These are phyloP conservation scores for Aspergillus aculeatinus DNA, from an alignment of 2,329 filamentous ascomycete species.

Conservation along the genomic window DNA sequence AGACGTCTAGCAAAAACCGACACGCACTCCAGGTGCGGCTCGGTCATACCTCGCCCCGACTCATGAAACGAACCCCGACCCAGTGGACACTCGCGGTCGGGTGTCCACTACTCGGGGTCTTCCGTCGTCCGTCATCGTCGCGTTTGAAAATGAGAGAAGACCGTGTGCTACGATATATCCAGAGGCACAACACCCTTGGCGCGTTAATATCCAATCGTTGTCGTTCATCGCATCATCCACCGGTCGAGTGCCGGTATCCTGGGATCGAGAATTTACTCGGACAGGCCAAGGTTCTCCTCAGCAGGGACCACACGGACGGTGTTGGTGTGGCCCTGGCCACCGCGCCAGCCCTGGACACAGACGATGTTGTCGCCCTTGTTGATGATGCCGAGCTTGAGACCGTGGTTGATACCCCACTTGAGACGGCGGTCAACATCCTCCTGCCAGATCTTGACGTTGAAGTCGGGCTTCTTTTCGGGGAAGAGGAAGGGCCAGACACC, in stretches of 20 bases:
- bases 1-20: conserved; percentile 1
- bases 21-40: conserved; percentile 7
- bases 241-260: conserved; percentile 4
- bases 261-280: conserved; percentile 28
- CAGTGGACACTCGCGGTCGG: conserved; percentile 6
- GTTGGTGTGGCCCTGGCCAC: conserved; percentile 68
- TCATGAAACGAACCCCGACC: conserved; percentile 6
- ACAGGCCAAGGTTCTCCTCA: conserved; percentile 45
- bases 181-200: conserved; percentile 12
- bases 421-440: conserved; percentile 97
- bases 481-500: conserved; percentile 98
- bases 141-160: conserved; percentile 10
- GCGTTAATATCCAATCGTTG: conserved; percentile 18
- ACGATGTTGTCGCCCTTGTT: conserved; percentile 72
- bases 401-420: conserved; percentile 92
- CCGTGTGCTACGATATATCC: conserved; percentile 17
- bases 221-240: conserved; percentile 19
- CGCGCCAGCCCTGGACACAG: conserved; percentile 68
- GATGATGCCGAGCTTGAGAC: conserved; percentile 77
- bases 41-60: conserved; percentile 7
- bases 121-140: conserved; percentile 4
- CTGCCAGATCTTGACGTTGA: conserved; percentile 90
- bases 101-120: conserved; percentile 1
- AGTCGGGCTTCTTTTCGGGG: conserved; percentile 90
- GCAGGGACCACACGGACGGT: conserved; percentile 56